Evolutionary conservation across 441 rosid genomes (phyloP).

Genomic region (Mallotus japonicus): DNA sequence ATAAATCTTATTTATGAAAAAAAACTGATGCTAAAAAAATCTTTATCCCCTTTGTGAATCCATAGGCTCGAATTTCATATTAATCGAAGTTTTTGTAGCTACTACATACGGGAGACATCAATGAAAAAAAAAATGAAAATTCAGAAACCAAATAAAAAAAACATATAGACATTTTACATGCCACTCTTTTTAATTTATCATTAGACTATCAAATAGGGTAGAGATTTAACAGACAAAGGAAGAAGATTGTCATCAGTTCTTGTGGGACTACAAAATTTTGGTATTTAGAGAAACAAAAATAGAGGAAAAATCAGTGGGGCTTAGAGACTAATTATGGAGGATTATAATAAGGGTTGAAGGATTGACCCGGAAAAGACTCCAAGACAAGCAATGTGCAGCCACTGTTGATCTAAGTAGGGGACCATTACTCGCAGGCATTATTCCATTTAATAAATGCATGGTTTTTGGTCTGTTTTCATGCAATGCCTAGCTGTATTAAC

Average conservation of each 20-base stretch:
- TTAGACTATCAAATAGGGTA: neutral
- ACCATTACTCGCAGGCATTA: slow-evolving; percentile 2
- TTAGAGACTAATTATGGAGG: neutral
- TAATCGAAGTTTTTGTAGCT: too few relatives aligned
- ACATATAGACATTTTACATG: too few relatives aligned
- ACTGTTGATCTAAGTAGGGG: slow-evolving; percentile 3
- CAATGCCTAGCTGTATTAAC: slow-evolving; percentile 21
- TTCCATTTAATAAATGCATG: slow-evolving; percentile 5
- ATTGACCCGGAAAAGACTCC: slow-evolving; percentile 28
- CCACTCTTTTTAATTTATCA: too few relatives aligned
- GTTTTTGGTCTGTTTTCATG: slow-evolving; percentile 22
- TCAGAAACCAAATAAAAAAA: too few relatives aligned
- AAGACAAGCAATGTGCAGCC: slow-evolving; percentile 10
- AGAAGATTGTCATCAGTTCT: neutral
- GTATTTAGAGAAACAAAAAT: neutral
- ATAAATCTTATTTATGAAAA: too few relatives aligned
- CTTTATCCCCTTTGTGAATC: too few relatives aligned
- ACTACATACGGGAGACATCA: too few relatives aligned
- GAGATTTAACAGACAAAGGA: neutral
- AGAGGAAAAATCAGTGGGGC: neutral
- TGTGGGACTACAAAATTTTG: slow-evolving; percentile 9
- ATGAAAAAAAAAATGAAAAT: too few relatives aligned
- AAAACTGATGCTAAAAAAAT: too few relatives aligned
- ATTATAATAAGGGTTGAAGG: neutral
- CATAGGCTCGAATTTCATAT: too few relatives aligned